Percentiles rank a stretch among this genome's conserved stretches.
phyloP scores from a whole-genome alignment of 768 basidiomycete genomes.

The Megacollybia marginata region DNA sequence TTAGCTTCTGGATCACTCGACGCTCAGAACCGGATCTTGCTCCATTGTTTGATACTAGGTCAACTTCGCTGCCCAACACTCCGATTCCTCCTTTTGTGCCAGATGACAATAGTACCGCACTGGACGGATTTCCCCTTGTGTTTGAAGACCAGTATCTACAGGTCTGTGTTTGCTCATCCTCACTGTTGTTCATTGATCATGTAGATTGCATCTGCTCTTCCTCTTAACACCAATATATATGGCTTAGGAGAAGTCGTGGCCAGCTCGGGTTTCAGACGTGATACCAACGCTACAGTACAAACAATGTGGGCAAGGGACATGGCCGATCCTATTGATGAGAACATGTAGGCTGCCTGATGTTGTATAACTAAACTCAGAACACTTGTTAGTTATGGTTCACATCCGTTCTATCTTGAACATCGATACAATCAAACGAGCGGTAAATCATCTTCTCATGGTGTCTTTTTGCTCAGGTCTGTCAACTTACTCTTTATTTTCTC shows the following conservation, averaged over 20 bases:
- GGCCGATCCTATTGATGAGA: slow-evolving; percentile 58
- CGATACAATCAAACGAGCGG: slow-evolving; percentile 47
- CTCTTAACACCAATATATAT: slow-evolving; percentile 63
- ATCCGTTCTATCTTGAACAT: slow-evolving; percentile 69
- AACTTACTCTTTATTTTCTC: not conserved
- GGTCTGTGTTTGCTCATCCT: slow-evolving; percentile 21
- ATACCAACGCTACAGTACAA: slow-evolving; percentile 58
- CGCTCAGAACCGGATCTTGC: slow-evolving; percentile 43
- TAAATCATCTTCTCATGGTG: slow-evolving; percentile 61
- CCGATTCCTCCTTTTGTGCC: slow-evolving; percentile 50
- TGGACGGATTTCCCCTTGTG: slow-evolving; percentile 61
- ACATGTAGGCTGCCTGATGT: slow-evolving; percentile 36
- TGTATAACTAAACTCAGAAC: not conserved
- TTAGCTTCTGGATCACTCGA: slow-evolving; percentile 77
- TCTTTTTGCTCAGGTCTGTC: slow-evolving; percentile 59
- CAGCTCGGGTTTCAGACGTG: slow-evolving; percentile 60
- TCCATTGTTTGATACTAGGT: slow-evolving; percentile 68
- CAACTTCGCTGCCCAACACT: slow-evolving; percentile 50
- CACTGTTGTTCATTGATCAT: not conserved
- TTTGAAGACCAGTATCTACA: slow-evolving; percentile 81
- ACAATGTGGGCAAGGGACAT: slow-evolving; percentile 62
- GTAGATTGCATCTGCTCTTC: slow-evolving; percentile 59
- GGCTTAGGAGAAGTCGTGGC: slow-evolving; percentile 71
- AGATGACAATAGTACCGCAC: slow-evolving; percentile 42
- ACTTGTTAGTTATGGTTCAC: slow-evolving; percentile 53